phyloP scores from a whole-genome alignment of 306 rosid species.

The Erythrophleum fordii region DNA sequence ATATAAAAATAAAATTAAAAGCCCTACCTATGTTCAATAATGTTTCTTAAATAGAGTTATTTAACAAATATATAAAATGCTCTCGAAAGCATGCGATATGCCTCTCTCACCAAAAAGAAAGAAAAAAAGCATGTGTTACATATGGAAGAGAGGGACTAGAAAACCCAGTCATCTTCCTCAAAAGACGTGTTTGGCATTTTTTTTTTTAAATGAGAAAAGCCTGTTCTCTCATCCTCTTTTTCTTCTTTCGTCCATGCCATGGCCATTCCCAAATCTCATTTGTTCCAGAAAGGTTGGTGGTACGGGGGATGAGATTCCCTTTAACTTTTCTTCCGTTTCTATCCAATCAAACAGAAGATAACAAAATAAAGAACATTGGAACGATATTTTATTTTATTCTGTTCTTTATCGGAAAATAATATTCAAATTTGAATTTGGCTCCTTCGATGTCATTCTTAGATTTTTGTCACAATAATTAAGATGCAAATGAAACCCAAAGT shows the following conservation, averaged over 20 bases:
- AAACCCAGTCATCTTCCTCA: not conserved
- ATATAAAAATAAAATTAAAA: not conserved
- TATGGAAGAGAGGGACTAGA: not conserved
- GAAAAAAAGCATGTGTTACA: not conserved
- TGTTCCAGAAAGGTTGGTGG: not conserved
- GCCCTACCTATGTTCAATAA: too few species aligned
- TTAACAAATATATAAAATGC: too few species aligned
- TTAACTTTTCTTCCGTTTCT: not conserved
- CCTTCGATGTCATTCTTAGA: too few species aligned
- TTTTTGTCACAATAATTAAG: not conserved
- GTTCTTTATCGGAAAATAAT: too few species aligned
- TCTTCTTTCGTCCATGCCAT: not conserved
- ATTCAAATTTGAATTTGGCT: too few species aligned
- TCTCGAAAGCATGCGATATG: too few species aligned
- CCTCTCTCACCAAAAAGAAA: too few species aligned
- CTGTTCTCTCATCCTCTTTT: not conserved
- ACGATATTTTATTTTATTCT: too few species aligned
- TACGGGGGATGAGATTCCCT: slow-evolving; percentile 2
- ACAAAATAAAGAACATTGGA: too few species aligned
- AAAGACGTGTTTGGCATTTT: not conserved
- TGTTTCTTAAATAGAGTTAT: too few species aligned
- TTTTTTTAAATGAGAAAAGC: not conserved
- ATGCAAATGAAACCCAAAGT: not conserved
- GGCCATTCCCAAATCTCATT: not conserved
- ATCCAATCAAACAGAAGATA: slow-evolving; percentile 6